phyloP scores from a whole-genome alignment of 352 stramenopile genomes.

The Phytopythium cucurbitacearum region DNA sequence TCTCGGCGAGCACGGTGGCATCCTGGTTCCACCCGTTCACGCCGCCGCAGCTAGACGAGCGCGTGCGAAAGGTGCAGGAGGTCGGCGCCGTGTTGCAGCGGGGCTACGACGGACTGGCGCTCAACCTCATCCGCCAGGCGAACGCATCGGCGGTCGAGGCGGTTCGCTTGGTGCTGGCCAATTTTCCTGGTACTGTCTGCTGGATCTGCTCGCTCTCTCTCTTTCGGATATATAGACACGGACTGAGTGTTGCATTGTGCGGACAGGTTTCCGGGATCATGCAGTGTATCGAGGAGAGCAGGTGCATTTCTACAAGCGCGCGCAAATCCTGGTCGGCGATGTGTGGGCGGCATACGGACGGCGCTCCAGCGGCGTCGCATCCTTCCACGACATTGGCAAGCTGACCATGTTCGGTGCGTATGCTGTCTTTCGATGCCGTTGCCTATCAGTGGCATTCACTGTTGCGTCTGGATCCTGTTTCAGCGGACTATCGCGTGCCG shows the following conservation, averaged over 20 bases:
- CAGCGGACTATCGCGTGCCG: conserved; percentile 87
- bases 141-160: conserved; percentile 55
- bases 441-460: neutral
- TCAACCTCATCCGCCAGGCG: conserved; percentile 51
- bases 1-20: conserved; percentile 37
- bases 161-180: conserved; percentile 55
- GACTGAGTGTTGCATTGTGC: neutral
- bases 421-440: neutral
- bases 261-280: conserved; percentile 76
- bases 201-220: neutral
- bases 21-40: conserved; percentile 67
- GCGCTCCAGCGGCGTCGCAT: conserved; percentile 29
- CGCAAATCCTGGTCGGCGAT: conserved; percentile 85
- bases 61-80: conserved; percentile 54
- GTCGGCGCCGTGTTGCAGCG: conserved; percentile 44
- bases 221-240: neutral
- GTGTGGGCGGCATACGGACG: conserved; percentile 85
- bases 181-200: conserved; percentile 46
- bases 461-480: neutral
- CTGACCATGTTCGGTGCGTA: conserved; percentile 86
- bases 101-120: conserved; percentile 38
- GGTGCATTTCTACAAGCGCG: conserved; percentile 89
- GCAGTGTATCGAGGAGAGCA: conserved; percentile 76
- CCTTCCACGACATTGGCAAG: conserved; percentile 79
- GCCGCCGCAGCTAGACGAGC: conserved; percentile 56